Base-by-base conservation (phyloP, 2,329 filamentous ascomycete genomes). In the Cladosporium colombiae region DNA sequence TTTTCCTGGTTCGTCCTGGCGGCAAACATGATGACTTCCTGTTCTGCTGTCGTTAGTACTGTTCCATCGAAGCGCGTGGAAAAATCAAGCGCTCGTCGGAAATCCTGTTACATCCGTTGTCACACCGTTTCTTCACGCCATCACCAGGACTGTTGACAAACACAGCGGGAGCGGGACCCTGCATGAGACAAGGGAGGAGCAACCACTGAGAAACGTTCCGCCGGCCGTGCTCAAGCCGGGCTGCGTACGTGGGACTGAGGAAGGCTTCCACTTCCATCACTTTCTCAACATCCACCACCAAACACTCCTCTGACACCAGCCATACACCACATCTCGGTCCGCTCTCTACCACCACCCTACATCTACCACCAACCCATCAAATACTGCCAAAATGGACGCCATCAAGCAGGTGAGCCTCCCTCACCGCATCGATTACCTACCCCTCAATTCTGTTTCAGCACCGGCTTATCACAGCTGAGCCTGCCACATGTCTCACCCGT, bases 1-100 rank as follows among this genome's bases (percentile, higher is more conserved):
- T 97, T 97, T 79, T 97, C 93, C 81, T 97, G 92, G 78, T 97
- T 91, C 73, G 88, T 86, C 33, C 76, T 78, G 75, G 89, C 84
- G 67, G 91, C 91, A 76, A 92, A 83, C 92, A 93, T 96, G 66
- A 68, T 53, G 29, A 8, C 7, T 40, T 31, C 27, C 37, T 58
- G 10, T 11, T 50, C 37, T 55, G 52, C n/a, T 55, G 52, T 55
- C 13, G 29, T 33, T 55, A 55, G 52, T 33, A 31, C 31, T 31
- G 29, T 55, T 11, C 31, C 52, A 55, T 55, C 31, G 25, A 29
- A 29, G 49, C 49, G 23, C 23, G 49, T 29, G 25, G 3, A 5
- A 33, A n/a, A 56, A 8, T 29, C 18, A 5, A 25, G 35, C 35
- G 52, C 35, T n/a, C 61, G 35, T 14, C 16, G 40, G 18, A 21